Base-by-base conservation (phyloP, 2,329 filamentous ascomycete species). In the Botrytis fragariae region DNA sequence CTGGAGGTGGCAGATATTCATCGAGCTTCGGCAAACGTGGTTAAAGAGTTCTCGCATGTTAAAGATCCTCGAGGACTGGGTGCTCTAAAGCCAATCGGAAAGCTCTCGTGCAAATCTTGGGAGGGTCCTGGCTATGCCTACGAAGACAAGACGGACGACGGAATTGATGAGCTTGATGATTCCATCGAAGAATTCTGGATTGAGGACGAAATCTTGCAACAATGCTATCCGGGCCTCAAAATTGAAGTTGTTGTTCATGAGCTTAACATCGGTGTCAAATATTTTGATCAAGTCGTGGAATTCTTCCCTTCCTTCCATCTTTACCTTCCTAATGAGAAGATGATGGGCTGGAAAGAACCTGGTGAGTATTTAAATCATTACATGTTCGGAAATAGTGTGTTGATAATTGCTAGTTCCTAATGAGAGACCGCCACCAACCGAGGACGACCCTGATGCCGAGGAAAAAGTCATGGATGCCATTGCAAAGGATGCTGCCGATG, bases 291-390 rank as follows among this genome's bases (percentile, higher is more conserved):
- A 2, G 80, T 91, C 25, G 79, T 83, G 42, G 85, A 85, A 0
- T 80, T 91, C 18, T 86, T 87, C 73, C 89, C 89, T 4, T 87
- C 87, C 0, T 93, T 92, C 79, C 89, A 92, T 79, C 87, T 84
- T 0, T 88, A 89, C 73, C 83, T 94, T 39, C 86, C 88, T 0
- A 93, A 95, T 80, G 88, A 91, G 76, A 83, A 92, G 76, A 92
- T 95, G 90, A 78, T 85, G 35, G 81, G 85, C 29, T 94, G 88
- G 86, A 92, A 90, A 80, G 82, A 87, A 37, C 90, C 91, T 59
- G 75, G 79, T 79, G 73, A 73, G 75, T 51, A 62, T 22, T 54
- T 45, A 9, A 54, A 35, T 14, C 25, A 29, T 35, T 42, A 14
- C 3, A 32, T 37, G 39, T 16, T n/a, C 37, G n/a, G 44, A 44